Evolutionary conservation across 495 filamentous ascomycete species (phyloP), one percentile per base, ranked within the genome.

Genomic region (Cercophora newfieldiana): DNA sequence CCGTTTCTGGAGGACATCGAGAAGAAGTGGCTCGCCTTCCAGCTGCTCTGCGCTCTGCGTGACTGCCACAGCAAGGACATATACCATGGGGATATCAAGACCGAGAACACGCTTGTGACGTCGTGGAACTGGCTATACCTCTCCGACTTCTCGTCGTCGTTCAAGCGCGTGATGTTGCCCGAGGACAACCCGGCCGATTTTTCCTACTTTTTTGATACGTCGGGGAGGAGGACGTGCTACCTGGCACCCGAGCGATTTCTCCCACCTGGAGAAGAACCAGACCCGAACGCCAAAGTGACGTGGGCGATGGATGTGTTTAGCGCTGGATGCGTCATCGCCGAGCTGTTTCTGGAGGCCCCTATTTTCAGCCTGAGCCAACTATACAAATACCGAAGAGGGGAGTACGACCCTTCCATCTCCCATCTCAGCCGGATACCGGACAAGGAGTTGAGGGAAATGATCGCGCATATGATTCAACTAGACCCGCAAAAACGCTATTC

Each of bases 241-340:
- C 80, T 98, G 24, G 96, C 96, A 0, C 96, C 96, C 10, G 96
- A 99, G 75, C 84, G 96, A 26, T 99, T 99, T 68, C 74, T 96
- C 18, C 83, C 85, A 5, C 82, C 89, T 1, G 89, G 87, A 2
- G 86, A 91, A 69, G 84, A 87, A 56, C 81, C 83, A 7, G 88
- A 76, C 18, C 80, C 82, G 2, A 81, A 90, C 21, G 86, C 85
- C 24, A 84, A 85, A 64, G 70, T 82, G 26, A 84, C 79, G 18
- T 97, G 95, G 93, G 93, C 93, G 44, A 99, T 99, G 96, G 96
- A 99, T 74, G 90, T 99, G 28, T 99, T 99, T 79, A 97, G 95
- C 78, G 90, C 89, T 37, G 95, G 95, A 10, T 99, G 96, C 72
- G 96, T 98, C 22, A 97, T 99, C 70, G 96, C 96, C 3, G 96